A percentile compares a stretch with the other conserved stretches of the same genome.
Evolutionary conservation across 2,329 filamentous ascomycete species (phyloP).

Genomic region (Colletotrichum siamense): DNA sequence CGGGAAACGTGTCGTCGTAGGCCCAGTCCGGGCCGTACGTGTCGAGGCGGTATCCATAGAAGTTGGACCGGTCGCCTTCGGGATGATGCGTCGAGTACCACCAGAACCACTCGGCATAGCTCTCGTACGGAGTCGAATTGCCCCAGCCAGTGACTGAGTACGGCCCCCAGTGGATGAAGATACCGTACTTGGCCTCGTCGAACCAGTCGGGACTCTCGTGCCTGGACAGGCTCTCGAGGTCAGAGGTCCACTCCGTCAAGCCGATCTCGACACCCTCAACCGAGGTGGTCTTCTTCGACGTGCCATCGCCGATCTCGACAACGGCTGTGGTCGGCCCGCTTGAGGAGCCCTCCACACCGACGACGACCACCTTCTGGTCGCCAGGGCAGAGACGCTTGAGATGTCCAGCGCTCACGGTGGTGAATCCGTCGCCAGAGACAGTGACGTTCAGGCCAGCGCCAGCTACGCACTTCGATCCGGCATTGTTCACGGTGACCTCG

Average conservation of each 20-base stretch:
- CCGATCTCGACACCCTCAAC: conserved; percentile 34
- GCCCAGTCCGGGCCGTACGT: conserved; percentile 56
- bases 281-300: conserved; percentile 10
- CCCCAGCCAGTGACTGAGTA: conserved; percentile 65
- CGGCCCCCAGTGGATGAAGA: conserved; percentile 66
- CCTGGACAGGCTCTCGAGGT: conserved; percentile 37
- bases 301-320: conserved; percentile 22
- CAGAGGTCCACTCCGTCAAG: conserved; percentile 38
- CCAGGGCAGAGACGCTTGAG: conserved; percentile 47
- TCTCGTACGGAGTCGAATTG: conserved; percentile 42
- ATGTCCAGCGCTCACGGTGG: conserved; percentile 42
- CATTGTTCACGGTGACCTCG: conserved; percentile 44
- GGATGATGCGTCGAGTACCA: conserved; percentile 39
- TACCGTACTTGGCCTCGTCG: conserved; percentile 60
- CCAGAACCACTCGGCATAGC: conserved; percentile 55
- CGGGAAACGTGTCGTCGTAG: conserved; percentile 61
- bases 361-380: conserved; percentile 43
- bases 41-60: conserved; percentile 53
- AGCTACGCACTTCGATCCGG: conserved; percentile 38
- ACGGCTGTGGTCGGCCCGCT: conserved; percentile 26
- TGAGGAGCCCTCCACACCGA: conserved; percentile 38
- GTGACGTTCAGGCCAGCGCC: conserved; percentile 31
- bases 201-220: conserved; percentile 59
- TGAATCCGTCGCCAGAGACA: conserved; percentile 42
- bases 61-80: conserved; percentile 16